Base-by-base conservation (phyloP, 306 rosid genomes). In the Ziziphus jujuba region DNA sequence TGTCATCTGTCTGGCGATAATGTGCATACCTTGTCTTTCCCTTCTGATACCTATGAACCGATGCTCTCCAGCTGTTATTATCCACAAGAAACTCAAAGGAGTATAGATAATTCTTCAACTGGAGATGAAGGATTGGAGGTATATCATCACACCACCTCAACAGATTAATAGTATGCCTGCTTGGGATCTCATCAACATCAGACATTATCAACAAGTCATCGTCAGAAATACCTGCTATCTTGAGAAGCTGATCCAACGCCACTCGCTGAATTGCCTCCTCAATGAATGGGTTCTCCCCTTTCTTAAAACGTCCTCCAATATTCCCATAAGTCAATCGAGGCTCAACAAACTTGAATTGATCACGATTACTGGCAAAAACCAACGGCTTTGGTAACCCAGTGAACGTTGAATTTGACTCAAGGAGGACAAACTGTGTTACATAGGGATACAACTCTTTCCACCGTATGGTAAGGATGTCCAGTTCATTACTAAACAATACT, bases 181-280 rank as follows among this genome's bases (percentile, higher is more conserved):
- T 93, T 36, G 99, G 99, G 73, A 93, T 93, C 89, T 93, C 99
- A 58, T 93, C 99, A 36, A 93, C 97, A 70, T 93, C 99, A 55
- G 99, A 93, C 99, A 93, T 93, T 34, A 93, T 90, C 87, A 93
- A 83, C 81, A 93, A 82, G 80, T 93, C 99, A 55, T 93, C 99
- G 19, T 93, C 96, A 11, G 90, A 72, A 65, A 93, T 93, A 44
- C 99, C 99, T 0, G 95, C 99, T 48, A 80, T 83, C 86, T 59
- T 80, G 43, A 93, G 99, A 69, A 93, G 96, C 61, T 87, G 89
- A 58, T 93, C 99, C 77, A 93, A 69, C 33, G 95, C 95, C 25
- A 90, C 90, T n/a, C 99, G 87, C 75, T 93, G 99, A 77, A 81
- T 90, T 4, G 97, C 99, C 85, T 93, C 99, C 77, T 93, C 99